These are phyloP conservation scores for Pichia sp. DNA, from an alignment of 1,139 yeast genomes.

Conservation along the genomic window DNA sequence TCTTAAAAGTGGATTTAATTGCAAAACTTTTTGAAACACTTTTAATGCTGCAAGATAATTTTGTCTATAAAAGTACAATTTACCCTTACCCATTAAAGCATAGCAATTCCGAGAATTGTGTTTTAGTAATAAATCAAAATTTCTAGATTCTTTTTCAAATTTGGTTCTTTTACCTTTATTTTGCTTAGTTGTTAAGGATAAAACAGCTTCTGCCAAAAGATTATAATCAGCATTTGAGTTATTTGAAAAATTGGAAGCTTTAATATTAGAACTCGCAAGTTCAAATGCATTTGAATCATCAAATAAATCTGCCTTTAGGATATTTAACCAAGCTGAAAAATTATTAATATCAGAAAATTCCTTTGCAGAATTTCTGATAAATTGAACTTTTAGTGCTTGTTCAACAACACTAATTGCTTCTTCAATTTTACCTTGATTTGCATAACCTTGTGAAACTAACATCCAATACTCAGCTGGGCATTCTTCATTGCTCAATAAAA, in stretches of 20 bases:
- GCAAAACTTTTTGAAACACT: slow-evolving; percentile 74
- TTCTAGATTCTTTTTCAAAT: slow-evolving; percentile 61
- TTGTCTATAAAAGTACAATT: slow-evolving; percentile 63
- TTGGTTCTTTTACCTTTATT: slow-evolving; percentile 26
- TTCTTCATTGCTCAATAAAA: slow-evolving; percentile 70
- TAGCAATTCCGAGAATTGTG: slow-evolving; percentile 50
- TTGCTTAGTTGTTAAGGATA: slow-evolving; percentile 23
- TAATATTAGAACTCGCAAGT: slow-evolving; percentile 23
- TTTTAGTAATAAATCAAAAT: slow-evolving; percentile 49
- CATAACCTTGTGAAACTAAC: slow-evolving; percentile 75
- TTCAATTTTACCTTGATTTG: slow-evolving; percentile 48
- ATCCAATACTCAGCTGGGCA: slow-evolving; percentile 79
- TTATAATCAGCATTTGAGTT: slow-evolving; percentile 17
- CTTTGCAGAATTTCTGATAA: slow-evolving; percentile 32
- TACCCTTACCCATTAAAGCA: slow-evolving; percentile 83
- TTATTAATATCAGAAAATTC: slow-evolving; percentile 51
- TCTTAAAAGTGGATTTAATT: slow-evolving; percentile 64
- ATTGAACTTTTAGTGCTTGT: slow-evolving; percentile 47
- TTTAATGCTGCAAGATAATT: slow-evolving; percentile 72
- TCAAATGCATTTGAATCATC: slow-evolving; percentile 19
- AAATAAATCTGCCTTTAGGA: slow-evolving; percentile 34
- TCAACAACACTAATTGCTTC: slow-evolving; percentile 63
- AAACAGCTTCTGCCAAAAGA: slow-evolving; percentile 24
- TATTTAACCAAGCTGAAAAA: slow-evolving; percentile 68
- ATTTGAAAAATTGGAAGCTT: slow-evolving; percentile 20